Percentiles rank a stretch among this genome's conserved stretches.
phyloP scores from a whole-genome alignment of 495 filamentous ascomycete genomes.

The Choiromyces venosus region DNA sequence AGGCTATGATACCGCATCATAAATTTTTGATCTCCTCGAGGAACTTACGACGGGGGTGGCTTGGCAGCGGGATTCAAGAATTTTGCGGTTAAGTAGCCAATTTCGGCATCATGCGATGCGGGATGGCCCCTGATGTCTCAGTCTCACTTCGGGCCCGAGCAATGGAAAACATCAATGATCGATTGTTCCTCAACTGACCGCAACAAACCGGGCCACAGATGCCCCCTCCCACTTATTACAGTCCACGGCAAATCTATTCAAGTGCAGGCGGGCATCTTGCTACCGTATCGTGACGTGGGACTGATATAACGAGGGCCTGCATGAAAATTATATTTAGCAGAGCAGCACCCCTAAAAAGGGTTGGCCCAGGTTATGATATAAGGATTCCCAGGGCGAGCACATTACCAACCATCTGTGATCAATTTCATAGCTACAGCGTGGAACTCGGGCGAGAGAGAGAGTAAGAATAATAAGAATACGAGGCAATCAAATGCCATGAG shows the following conservation, averaged over 20 bases:
- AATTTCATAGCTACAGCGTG: not conserved
- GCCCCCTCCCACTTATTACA: not conserved
- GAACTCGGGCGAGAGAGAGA: not conserved
- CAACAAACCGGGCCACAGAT: not conserved
- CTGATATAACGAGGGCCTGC: not conserved
- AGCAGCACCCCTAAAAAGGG: not conserved
- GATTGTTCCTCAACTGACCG: not conserved
- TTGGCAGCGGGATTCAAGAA: not conserved
- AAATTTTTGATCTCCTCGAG: not conserved
- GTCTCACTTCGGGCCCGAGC: not conserved
- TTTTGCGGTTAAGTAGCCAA: not conserved
- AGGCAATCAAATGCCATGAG: not conserved
- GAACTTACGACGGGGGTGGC: not conserved
- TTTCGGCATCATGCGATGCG: not conserved
- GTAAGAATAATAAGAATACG: not conserved
- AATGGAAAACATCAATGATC: not conserved
- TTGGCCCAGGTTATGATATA: not conserved
- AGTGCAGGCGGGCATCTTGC: not conserved
- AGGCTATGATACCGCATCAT: not conserved
- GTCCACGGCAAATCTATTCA: not conserved
- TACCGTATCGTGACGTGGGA: not conserved
- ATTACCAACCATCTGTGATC: constrained; percentile 1
- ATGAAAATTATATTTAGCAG: not conserved
- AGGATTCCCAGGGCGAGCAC: not conserved
- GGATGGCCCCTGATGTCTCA: not conserved